A percentile compares a stretch with the other conserved stretches of the same genome.
phyloP scores from a whole-genome alignment of 225 moss, liverwort and hornwort genomes.

The Polytrichum formosum region DNA sequence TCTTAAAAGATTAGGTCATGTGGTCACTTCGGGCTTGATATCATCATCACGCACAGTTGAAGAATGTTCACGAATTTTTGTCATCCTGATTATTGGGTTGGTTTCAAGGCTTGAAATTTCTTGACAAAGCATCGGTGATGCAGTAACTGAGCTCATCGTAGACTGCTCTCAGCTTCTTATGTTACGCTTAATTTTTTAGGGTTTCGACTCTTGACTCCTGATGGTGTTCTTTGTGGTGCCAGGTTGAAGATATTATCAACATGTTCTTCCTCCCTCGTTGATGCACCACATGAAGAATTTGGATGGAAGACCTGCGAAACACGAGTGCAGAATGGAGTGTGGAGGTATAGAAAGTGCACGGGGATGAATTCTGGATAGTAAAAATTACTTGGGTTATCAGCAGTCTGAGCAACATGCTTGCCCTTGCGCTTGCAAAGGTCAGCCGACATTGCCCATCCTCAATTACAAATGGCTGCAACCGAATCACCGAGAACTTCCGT shows the following conservation, averaged over 20 bases:
- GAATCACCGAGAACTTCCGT: not conserved
- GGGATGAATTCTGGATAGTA: conserved; percentile 13
- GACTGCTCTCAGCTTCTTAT: too few species aligned
- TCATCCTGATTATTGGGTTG: too few species aligned
- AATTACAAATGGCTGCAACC: not conserved
- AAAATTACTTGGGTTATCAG: not conserved
- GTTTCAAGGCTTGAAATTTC: too few species aligned
- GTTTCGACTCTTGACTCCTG: not conserved
- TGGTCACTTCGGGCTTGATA: too few species aligned
- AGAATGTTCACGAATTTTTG: too few species aligned
- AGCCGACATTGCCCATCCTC: conserved; percentile 18
- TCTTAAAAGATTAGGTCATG: too few species aligned
- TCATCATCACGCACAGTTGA: too few species aligned
- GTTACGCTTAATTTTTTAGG: not conserved
- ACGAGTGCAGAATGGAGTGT: too few species aligned
- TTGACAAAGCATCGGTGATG: too few species aligned
- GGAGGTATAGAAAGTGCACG: not conserved
- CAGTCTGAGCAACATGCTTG: conserved; percentile 24
- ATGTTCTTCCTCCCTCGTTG: not conserved
- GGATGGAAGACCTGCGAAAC: too few species aligned
- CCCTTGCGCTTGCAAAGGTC: conserved; percentile 29
- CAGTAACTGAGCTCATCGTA: too few species aligned
- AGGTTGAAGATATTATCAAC: not conserved
- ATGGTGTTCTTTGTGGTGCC: not conserved
- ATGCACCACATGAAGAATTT: too few species aligned